These are phyloP conservation scores for Saccharomycodes ludwigii DNA, from an alignment of 805 yeast species.

Conservation along the genomic window DNA sequence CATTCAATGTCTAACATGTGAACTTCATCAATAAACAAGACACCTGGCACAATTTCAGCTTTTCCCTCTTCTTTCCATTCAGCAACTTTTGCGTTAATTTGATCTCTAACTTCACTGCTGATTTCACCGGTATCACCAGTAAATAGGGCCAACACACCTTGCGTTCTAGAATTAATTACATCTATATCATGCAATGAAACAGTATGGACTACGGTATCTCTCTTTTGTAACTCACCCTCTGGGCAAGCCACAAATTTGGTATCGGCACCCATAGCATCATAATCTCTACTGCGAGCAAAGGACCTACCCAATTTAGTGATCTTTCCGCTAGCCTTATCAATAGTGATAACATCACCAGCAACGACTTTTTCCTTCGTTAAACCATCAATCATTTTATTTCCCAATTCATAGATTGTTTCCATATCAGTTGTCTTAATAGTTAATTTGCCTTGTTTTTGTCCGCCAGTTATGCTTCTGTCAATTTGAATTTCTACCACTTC, in stretches of 20 bases:
- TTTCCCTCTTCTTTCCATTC: slow-evolving; percentile 99
- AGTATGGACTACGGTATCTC: slow-evolving; percentile 92
- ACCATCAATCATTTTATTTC: slow-evolving; percentile 88
- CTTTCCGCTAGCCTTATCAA: slow-evolving; percentile 91
- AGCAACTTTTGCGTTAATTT: slow-evolving; percentile 90
- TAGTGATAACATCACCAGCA: slow-evolving; percentile 93
- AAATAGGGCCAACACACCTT: slow-evolving; percentile 91
- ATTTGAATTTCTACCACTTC: slow-evolving; percentile 96
- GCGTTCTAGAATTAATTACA: slow-evolving; percentile 93
- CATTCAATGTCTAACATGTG: slow-evolving; percentile 97
- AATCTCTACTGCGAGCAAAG: slow-evolving; percentile 90
- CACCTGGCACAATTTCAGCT: slow-evolving; percentile 97
- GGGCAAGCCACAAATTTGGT: slow-evolving; percentile 97
- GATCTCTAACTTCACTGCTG: slow-evolving; percentile 88
- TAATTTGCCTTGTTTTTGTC: slow-evolving; percentile 95
- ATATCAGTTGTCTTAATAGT: slow-evolving; percentile 96
- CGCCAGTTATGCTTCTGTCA: slow-evolving; percentile 89
- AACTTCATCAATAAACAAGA: slow-evolving; percentile 92
- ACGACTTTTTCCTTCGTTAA: slow-evolving; percentile 88
- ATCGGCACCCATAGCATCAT: slow-evolving; percentile 98
- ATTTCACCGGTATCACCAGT: slow-evolving; percentile 98
- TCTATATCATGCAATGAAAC: slow-evolving; percentile 97
- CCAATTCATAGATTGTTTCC: slow-evolving; percentile 96
- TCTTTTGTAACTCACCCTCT: slow-evolving; percentile 94
- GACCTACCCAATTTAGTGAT: slow-evolving; percentile 92